A percentile compares a stretch with the other conserved stretches of the same genome.
Conservation (phyloP, 208 protist genomes). For the Acanthamoeba sp. region DNA sequence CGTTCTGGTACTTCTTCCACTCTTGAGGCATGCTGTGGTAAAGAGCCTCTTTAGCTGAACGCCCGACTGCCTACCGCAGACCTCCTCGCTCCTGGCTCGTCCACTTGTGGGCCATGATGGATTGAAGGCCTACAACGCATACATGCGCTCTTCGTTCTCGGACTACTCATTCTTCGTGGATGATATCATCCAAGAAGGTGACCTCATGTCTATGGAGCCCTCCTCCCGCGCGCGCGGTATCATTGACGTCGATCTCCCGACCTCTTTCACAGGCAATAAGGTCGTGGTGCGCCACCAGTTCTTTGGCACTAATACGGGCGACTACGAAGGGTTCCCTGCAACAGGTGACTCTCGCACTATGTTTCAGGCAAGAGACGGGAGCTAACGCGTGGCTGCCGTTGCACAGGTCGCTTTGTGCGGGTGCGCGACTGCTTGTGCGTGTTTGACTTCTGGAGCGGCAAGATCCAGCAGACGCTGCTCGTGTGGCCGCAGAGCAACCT, state of each 20-base stretch:
- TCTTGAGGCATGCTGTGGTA: not conserved
- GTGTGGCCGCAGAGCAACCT: slow-evolving; percentile 66
- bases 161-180: slow-evolving; percentile 55
- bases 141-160: not conserved
- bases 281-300: slow-evolving; percentile 59
- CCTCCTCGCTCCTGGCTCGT: not conserved
- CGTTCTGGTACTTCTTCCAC: not conserved
- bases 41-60: not conserved
- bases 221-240: not conserved
- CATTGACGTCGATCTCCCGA: not conserved
- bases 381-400: too few relatives aligned
- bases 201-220: not conserved
- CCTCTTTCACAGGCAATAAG: not conserved
- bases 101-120: slow-evolving; percentile 43
- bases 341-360: slow-evolving; percentile 47
- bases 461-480: slow-evolving; percentile 37
- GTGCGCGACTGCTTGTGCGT: slow-evolving; percentile 44
- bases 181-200: slow-evolving; percentile 60
- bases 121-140: slow-evolving; percentile 23
- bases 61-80: not conserved
- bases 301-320: slow-evolving; percentile 63
- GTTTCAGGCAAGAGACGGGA: too few relatives aligned
- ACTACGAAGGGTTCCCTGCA: slow-evolving; percentile 52
- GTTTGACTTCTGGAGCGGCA: slow-evolving; percentile 65
- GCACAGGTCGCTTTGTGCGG: slow-evolving; percentile 55